phyloP scores from a whole-genome alignment of 2,329 filamentous ascomycete species.

The Ophiocordyceps sinensis region DNA sequence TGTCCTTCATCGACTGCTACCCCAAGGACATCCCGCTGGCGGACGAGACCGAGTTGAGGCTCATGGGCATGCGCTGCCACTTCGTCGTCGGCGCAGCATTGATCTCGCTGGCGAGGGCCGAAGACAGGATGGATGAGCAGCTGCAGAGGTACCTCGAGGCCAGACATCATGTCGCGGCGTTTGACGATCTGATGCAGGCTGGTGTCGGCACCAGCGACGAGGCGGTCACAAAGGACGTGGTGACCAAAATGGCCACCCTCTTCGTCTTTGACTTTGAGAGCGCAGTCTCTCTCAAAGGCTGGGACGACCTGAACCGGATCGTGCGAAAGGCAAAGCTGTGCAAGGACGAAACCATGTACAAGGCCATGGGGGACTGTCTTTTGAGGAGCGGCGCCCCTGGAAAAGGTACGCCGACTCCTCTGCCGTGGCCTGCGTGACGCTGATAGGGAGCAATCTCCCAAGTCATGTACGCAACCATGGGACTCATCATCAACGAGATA shows the following conservation, averaged over 20 bases:
- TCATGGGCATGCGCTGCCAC: conserved; percentile 54
- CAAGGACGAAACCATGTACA: conserved; percentile 32
- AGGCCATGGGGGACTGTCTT: conserved; percentile 52
- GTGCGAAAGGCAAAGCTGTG: conserved; percentile 36
- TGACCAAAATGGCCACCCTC: conserved; percentile 48
- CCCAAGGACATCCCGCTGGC: conserved; percentile 28
- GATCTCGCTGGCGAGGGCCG: conserved; percentile 34
- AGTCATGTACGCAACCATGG: conserved; percentile 40
- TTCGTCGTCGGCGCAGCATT: conserved; percentile 47
- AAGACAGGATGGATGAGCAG: conserved; percentile 34
- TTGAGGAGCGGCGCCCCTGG: conserved; percentile 37
- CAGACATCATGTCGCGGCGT: conserved; percentile 45
- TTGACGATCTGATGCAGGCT: conserved; percentile 31
- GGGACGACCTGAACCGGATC: conserved; percentile 49
- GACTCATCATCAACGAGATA: conserved; percentile 56
- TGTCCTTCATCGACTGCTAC: conserved; percentile 36
- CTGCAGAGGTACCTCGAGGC: conserved; percentile 47
- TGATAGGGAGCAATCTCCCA: background rate
- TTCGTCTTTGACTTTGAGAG: conserved; percentile 71
- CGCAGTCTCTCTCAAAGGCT: conserved; percentile 49
- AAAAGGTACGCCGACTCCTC: conserved; percentile 22
- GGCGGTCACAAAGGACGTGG: conserved; percentile 34
- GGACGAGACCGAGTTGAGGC: conserved; percentile 30
- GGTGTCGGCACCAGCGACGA: conserved; percentile 25
- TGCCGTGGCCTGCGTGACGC: background rate